These are phyloP conservation scores for Pleurotus tuoliensis DNA, from an alignment of 768 basidiomycete genomes.

Conservation along the genomic window DNA sequence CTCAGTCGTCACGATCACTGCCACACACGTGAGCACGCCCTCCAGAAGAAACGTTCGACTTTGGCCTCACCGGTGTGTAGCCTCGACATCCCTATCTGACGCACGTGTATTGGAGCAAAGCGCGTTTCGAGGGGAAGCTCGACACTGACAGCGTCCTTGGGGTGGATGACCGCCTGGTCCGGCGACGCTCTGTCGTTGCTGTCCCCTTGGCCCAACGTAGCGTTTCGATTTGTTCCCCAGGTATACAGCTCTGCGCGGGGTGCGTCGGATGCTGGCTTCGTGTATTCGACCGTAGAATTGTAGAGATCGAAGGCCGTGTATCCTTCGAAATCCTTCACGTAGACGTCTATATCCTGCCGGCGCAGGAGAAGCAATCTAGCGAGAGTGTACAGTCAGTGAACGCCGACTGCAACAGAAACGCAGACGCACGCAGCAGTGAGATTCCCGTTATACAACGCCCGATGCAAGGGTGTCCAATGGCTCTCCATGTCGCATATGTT, in stretches of 20 bases:
- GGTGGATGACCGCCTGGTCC: constrained; percentile 62
- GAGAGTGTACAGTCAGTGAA: constrained; percentile 18
- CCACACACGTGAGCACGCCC: constrained; percentile 1
- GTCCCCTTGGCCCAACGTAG: constrained; percentile 81
- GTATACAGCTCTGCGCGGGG: constrained; percentile 60
- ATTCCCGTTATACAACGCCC: constrained; percentile 80
- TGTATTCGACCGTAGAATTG: constrained; percentile 81
- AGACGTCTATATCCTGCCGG: constrained; percentile 65
- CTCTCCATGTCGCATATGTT: constrained; percentile 81
- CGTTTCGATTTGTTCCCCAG: constrained; percentile 54
- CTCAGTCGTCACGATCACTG: constrained; percentile 70
- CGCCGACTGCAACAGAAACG: constrained; percentile 2
- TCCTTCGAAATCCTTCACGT: constrained; percentile 80
- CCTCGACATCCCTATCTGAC: constrained; percentile 76
- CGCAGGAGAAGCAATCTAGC: constrained; percentile 70
- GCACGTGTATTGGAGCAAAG: constrained; percentile 62
- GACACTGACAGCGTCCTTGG: constrained; percentile 25
- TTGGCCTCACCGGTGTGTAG: constrained; percentile 71
- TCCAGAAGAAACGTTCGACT: background rate
- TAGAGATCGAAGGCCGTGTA: constrained; percentile 92
- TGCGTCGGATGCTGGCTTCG: constrained; percentile 44
- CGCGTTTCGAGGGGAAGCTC: constrained; percentile 34
- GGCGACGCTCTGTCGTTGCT: constrained; percentile 74
- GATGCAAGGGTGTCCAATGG: constrained; percentile 88
- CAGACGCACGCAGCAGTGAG: constrained; percentile 58